Conservation (phyloP, 1,139 yeast species). For the Hyphopichia wangnamkhiaoensis region DNA sequence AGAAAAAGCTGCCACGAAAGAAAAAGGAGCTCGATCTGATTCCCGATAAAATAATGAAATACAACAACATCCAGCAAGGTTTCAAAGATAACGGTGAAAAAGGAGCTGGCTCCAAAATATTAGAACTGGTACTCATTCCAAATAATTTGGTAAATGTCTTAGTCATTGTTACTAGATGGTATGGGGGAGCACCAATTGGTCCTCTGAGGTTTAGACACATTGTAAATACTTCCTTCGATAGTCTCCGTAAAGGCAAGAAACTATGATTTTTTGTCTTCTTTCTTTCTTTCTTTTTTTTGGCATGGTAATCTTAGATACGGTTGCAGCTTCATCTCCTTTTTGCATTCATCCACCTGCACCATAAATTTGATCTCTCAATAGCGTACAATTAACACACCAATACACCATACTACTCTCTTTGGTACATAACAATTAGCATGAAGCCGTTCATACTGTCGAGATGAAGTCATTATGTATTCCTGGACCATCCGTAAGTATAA, state of each 20-base stretch:
- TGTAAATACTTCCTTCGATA: constrained; percentile 51
- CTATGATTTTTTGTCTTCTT: too few species aligned
- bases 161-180: constrained; percentile 71
- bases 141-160: constrained; percentile 51
- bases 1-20: constrained; percentile 4
- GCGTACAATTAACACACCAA: too few species aligned
- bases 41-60: constrained; percentile 5
- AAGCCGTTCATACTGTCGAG: too few species aligned
- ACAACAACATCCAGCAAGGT: constrained; percentile 49
- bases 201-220: constrained; percentile 65
- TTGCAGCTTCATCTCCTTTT: too few species aligned
- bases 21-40: constrained; percentile 8
- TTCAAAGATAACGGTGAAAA: constrained; percentile 64
- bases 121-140: constrained; percentile 50
- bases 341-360: too few species aligned
- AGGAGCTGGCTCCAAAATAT: constrained; percentile 60
- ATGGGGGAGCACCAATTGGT: constrained; percentile 70
- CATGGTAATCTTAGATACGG: too few species aligned
- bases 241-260: constrained; percentile 22
- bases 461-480: too few species aligned
- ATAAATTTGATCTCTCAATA: too few species aligned
- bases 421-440: too few species aligned
- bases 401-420: too few species aligned
- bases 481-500: too few species aligned
- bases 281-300: not conserved